phyloP scores from a whole-genome alignment of 345 rosid species.

The Gynandropsis gynandra region DNA sequence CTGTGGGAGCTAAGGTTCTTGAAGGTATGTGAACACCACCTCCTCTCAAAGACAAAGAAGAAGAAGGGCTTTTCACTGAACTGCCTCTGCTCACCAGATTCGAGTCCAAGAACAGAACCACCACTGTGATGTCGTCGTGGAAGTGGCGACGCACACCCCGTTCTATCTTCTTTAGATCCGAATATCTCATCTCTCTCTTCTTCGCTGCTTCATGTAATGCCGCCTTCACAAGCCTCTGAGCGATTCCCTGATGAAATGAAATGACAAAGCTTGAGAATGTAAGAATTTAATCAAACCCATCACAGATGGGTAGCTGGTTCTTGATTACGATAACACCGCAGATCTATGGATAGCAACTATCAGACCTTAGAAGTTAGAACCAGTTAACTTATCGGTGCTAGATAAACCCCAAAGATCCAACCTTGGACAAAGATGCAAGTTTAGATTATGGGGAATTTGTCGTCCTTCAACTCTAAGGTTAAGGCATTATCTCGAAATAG shows the following conservation, averaged over 20 bases:
- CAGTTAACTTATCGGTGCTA: too few relatives aligned
- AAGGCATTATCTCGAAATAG: too few relatives aligned
- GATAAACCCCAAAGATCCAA: too few relatives aligned
- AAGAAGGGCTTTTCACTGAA: not conserved
- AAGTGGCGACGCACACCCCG: constrained; percentile 73
- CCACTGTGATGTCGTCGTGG: constrained; percentile 70
- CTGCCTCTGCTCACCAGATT: constrained; percentile 38
- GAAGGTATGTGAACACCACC: too few relatives aligned
- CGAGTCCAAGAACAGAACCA: constrained; percentile 57
- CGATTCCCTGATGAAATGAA: constrained; percentile 43
- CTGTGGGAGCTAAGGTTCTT: too few relatives aligned
- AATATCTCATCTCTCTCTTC: constrained; percentile 73
- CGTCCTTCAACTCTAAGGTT: too few relatives aligned
- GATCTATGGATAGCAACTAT: too few relatives aligned
- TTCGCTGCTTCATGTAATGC: constrained; percentile 68
- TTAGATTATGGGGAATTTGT: too few relatives aligned
- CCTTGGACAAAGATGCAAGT: too few relatives aligned
- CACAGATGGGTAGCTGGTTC: too few relatives aligned
- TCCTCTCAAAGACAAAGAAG: too few relatives aligned
- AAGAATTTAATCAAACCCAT: too few relatives aligned
- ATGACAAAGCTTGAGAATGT: not conserved
- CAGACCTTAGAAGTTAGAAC: not conserved
- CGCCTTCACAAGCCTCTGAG: constrained; percentile 55
- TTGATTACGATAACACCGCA: not conserved
- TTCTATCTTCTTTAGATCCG: constrained; percentile 75